Evolutionary conservation across 768 basidiomycete species (phyloP).

Genomic region (Kwoniella newhampshirensis): DNA sequence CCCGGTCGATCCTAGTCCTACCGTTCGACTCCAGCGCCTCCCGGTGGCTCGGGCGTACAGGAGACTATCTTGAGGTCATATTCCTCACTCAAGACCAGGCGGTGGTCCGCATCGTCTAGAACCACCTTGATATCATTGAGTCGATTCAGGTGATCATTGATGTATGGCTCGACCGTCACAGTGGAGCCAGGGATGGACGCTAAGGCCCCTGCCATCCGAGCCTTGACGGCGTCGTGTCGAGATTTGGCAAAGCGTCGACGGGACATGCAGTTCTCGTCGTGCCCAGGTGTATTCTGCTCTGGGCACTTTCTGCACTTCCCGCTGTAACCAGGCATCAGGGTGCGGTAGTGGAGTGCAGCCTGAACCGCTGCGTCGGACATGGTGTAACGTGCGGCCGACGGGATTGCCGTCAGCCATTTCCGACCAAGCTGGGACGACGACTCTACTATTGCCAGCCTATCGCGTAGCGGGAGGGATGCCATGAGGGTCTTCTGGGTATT

Average conservation of each 20-base stretch:
- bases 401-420: slow-evolving; percentile 8
- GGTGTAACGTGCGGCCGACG: background rate
- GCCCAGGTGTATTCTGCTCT: background rate
- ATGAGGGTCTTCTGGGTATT: background rate
- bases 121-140: background rate
- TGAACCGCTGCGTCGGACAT: background rate
- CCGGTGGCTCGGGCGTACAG: background rate
- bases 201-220: background rate
- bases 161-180: background rate
- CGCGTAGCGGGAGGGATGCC: background rate
- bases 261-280: slow-evolving; percentile 5
- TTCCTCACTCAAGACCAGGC: background rate
- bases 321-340: background rate
- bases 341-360: background rate
- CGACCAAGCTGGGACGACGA: background rate
- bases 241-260: background rate
- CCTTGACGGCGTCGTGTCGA: slow-evolving; percentile 7
- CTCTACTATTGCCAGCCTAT: background rate
- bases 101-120: background rate
- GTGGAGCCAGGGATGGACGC: background rate
- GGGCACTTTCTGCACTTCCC: slow-evolving; percentile 1
- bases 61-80: background rate
- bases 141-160: background rate
- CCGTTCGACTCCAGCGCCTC: background rate
- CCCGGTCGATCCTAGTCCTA: background rate